Conservation (phyloP, 2,329 filamentous ascomycete genomes). For the Penicillium sumatraense region DNA sequence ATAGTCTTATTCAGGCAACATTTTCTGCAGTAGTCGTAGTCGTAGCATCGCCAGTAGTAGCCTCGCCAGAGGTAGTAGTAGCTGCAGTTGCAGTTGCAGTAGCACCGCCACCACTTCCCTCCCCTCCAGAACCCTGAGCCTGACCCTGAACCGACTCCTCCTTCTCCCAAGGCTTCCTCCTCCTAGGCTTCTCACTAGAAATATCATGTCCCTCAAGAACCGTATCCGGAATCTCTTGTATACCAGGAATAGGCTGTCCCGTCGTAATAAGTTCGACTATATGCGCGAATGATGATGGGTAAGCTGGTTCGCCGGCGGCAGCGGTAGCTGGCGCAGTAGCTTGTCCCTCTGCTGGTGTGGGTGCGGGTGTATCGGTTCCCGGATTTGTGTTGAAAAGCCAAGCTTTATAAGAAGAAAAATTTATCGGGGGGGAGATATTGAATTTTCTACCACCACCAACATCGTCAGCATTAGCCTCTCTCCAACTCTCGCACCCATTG, state of each 20-base stretch:
- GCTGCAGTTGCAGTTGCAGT: conserved; percentile 7
- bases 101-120: too few relatives aligned
- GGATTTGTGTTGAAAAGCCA: too few relatives aligned
- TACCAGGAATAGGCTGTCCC: conserved; percentile 82
- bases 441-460: too few relatives aligned
- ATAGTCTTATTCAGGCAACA: conserved; percentile 10
- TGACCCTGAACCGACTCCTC: conserved; percentile 36
- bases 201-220: conserved; percentile 72
- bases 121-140: too few relatives aligned
- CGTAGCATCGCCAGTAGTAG: conserved; percentile 5
- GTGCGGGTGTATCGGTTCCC: too few relatives aligned
- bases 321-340: conserved; percentile 9
- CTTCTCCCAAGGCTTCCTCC: conserved; percentile 82
- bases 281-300: conserved; percentile 81
- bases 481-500: too few relatives aligned
- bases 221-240: conserved; percentile 82
- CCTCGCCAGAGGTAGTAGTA: too few relatives aligned
- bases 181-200: conserved; percentile 54
- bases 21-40: conserved; percentile 7
- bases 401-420: conserved; percentile 69
- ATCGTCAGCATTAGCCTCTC: too few relatives aligned
- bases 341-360: too few relatives aligned
- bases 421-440: conserved; percentile 52
- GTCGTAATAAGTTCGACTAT: conserved; percentile 84
- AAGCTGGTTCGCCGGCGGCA: conserved; percentile 57